Base-by-base conservation (phyloP, 495 filamentous ascomycete genomes). In the Thermochaetoides thermophila region DNA sequence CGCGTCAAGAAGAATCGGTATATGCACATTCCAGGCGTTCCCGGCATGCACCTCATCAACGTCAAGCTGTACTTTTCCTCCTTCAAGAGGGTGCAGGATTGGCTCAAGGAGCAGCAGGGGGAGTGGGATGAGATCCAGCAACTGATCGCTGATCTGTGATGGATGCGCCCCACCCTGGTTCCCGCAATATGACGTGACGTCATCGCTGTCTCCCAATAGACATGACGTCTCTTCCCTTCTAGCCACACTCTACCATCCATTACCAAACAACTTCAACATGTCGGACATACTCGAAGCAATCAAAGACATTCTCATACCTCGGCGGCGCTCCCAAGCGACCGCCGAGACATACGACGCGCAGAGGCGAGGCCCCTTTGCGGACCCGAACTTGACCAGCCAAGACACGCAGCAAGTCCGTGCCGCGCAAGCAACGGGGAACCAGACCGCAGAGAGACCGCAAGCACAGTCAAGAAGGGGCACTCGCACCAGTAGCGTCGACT, bases 241-340 rank as follows among this genome's bases (percentile, higher is more conserved):
- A 32, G 11, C 14, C 18, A 27, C 27, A 23, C n/a, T 17, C 18
- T 17, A 12, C 16, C 11, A 1, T 14, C 13, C 30, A 21, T 14
- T 14, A 23, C 17, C 17, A 17, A 4, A 9, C 10, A 14, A 13
- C 34, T n/a, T n/a, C 31, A 49, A 2, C 27, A 52, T 53, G 49
- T 53, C 49, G 5, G 47, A 46, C 8, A 45, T 53, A 20, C 5
- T 50, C 31, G 35, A 36, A n/a, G 29, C 40, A 37, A 26, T 50
- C 37, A 53, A 48, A 20, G 47, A 50, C 22, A 42, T 38, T 9
- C 9, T 50, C 32, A 41, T 39, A 37, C 44, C 49, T 6, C 32
- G 34, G 8, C 34, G 45, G 33, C 49, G 44, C n/a, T 39, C 50
- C 11, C 21, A 40, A 14, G 47, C 49, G 7, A 53, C 49, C 1